Evolutionary conservation across 805 yeast species (phyloP), one percentile per base, ranked within the genome.

Genomic region (Teunomyces gatunensis): DNA sequence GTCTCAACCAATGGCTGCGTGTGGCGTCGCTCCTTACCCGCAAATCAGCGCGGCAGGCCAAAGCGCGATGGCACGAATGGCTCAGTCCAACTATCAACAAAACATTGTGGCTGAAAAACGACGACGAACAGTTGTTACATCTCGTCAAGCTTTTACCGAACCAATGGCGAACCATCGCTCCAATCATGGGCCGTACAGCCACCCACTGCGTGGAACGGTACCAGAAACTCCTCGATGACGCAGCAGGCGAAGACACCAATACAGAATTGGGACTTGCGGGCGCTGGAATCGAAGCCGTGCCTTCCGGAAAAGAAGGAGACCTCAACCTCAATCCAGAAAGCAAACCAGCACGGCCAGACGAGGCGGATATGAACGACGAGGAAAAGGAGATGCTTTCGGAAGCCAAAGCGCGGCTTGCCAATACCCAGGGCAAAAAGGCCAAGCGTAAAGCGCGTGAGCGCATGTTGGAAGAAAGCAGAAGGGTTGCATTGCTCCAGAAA

Each of bases 351-450:
- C 75, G 80, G 50, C 96, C 96, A 0, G 96, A 89, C 67, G 80
- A 82, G 2, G 83, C 79, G 11, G 87, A 84, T 23, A 70, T 89
- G 75, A 91, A 84, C 48, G 97, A 89, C 37, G 96, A 89, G 49
- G 97, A 92, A 58, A 70, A 79, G 47, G 97, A 92, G 63, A 89
- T 91, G 97, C 65, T 91, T 6, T 81, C 89, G n/a, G 99, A 94
- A 61, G 99, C 99, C 0, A 78, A 85, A 42, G 96, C 97, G 1
- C 78, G 99, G 55, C 70, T 92, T 53, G 88, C 96, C 10, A 91
- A 89, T 57, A 90, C 97, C 0, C 89, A 87, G 63, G 99, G 98
- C 50, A 90, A 91, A 55, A 92, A 92, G 65, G 97, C 97, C 0
- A 88, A 91, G 49, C 69, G 98, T 49, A 89, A 91, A 60, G 88